These are phyloP conservation scores for Eimeria maxima DNA, from an alignment of 169 alveolate genomes.

Conservation along the genomic window DNA sequence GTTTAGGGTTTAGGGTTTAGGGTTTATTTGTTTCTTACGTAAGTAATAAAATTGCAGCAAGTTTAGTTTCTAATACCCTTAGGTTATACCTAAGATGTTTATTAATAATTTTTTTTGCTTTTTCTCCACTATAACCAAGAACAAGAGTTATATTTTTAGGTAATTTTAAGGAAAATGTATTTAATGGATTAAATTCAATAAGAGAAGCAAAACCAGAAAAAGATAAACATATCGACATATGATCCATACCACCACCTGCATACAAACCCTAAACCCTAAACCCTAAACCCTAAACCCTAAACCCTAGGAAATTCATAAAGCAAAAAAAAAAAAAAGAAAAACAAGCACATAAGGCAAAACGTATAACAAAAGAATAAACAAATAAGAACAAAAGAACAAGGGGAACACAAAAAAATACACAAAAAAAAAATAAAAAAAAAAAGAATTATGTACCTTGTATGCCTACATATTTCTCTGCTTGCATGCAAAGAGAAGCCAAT, in stretches of 20 bases:
- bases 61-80: not conserved
- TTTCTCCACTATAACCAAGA: not conserved
- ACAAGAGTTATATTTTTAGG: not conserved
- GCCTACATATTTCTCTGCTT: not conserved
- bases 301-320: not conserved
- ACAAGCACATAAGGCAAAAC: not conserved
- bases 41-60: not conserved
- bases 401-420: too few species aligned
- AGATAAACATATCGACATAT: not conserved
- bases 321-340: not conserved
- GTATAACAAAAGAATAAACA: not conserved
- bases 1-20: conserved; percentile 52
- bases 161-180: not conserved
- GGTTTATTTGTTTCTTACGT: too few species aligned
- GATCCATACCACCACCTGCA: not conserved
- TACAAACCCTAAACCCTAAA: not conserved
- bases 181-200: not conserved
- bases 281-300: not conserved
- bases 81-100: not conserved
- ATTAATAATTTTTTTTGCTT: not conserved
- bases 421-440: not conserved
- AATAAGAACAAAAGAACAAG: too few species aligned
- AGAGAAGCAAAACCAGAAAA: not conserved
- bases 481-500: not conserved
- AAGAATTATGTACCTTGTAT: not conserved